These are phyloP conservation scores for Maudiozyma pseudohumilis DNA, from an alignment of 805 yeast genomes.

Conservation along the genomic window DNA sequence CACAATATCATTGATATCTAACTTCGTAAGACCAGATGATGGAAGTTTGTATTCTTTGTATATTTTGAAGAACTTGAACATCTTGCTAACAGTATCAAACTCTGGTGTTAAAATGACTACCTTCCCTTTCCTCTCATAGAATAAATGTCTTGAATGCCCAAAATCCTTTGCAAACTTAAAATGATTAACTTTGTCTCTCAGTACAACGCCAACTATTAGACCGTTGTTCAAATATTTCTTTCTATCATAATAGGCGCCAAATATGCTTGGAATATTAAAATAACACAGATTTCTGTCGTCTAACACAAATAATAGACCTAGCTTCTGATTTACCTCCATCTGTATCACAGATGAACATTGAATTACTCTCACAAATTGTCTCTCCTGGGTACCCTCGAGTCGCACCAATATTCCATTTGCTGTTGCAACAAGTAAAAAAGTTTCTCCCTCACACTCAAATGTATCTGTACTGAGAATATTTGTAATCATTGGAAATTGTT, in stretches of 20 bases:
- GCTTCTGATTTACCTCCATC: conserved; percentile 38
- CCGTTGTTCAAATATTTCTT: conserved; percentile 26
- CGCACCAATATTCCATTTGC: conserved; percentile 52
- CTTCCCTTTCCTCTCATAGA: conserved; percentile 45
- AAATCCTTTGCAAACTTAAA: conserved; percentile 65
- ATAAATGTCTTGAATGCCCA: conserved; percentile 44
- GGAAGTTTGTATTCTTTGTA: conserved; percentile 52
- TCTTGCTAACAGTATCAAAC: conserved; percentile 25
- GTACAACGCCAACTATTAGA: conserved; percentile 38
- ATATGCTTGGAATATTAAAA: conserved; percentile 51
- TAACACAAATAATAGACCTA: conserved; percentile 48
- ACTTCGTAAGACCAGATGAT: conserved; percentile 38
- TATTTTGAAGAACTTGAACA: conserved; percentile 26
- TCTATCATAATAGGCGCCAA: conserved; percentile 45
- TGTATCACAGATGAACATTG: conserved; percentile 43
- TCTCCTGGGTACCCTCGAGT: conserved; percentile 6
- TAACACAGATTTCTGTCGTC: conserved; percentile 51
- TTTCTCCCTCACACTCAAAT: conserved; percentile 37
- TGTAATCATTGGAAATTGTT: conserved; percentile 21
- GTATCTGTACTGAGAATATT: conserved; percentile 36
- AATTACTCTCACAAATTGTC: conserved; percentile 13
- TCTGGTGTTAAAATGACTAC: conserved; percentile 34
- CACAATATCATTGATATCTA: conserved; percentile 51
- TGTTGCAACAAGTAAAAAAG: conserved; percentile 49
- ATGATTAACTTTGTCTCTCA: conserved; percentile 45